A percentile compares a stretch with the other conserved stretches of the same genome.
Conservation (phyloP, 192 early-diverging fungal genomes). For the Entrophospora sp. region DNA sequence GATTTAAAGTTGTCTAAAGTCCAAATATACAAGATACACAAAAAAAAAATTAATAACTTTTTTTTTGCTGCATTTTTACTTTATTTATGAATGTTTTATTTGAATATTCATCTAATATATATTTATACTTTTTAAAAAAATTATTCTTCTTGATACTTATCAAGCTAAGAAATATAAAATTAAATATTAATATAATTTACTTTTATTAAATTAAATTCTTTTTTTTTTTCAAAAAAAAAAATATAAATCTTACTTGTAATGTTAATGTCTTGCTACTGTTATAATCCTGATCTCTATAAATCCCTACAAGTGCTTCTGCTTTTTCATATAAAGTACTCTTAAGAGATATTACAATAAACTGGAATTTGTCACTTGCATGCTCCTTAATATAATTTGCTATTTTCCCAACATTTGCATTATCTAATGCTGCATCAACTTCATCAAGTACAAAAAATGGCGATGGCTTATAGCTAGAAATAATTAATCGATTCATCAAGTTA, state of each 20-base stretch:
- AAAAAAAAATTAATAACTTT: no score
- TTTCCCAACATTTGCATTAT: constrained; percentile 91
- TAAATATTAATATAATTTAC: neutral
- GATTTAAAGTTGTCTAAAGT: no score
- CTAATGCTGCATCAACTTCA: constrained; percentile 97
- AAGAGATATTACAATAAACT: constrained; percentile 98
- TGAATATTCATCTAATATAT: no score
- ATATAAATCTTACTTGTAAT: constrained; percentile 33
- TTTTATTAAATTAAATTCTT: neutral
- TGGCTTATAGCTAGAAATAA: constrained; percentile 63
- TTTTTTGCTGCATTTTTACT: no score
- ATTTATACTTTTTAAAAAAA: no score
- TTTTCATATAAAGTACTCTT: constrained; percentile 92
- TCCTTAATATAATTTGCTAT: constrained; percentile 85
- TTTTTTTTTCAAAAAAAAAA: neutral
- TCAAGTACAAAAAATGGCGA: constrained; percentile 99
- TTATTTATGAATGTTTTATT: no score
- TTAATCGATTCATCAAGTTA: neutral
- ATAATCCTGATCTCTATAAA: constrained; percentile 81
- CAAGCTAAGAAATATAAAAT: neutral
- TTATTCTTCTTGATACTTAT: constrained; percentile 6
- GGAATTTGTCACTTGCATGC: constrained; percentile 59
- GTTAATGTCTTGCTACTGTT: constrained; percentile 83
- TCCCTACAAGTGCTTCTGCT: constrained; percentile 88
- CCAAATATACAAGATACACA: no score